Base-by-base conservation (phyloP, 148 eudicot genomes). In the Chenopodium suecicum region DNA sequence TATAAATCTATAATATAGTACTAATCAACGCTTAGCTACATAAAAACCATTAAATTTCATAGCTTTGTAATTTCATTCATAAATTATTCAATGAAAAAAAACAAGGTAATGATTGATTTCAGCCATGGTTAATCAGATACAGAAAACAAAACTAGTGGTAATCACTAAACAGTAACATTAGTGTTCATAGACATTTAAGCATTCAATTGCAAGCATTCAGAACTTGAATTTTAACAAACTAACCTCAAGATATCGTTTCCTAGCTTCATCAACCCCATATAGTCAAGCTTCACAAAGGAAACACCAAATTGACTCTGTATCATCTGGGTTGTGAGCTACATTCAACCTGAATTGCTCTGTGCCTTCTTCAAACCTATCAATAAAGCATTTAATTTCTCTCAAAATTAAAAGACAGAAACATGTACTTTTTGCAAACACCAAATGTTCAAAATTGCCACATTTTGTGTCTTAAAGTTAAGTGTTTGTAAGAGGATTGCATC, bases 231-330 rank as follows among this genome's bases (percentile, higher is more conserved):
- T 19, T 1, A 47, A 19, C 9, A 78, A 76, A 82, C 81, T 78
- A 83, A 86, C 98, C 98, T 92, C 86, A 27, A 95, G 91, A 89
- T 90, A 95, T 78, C 85, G 89, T 48, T 78, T 92, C 80, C 98
- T 87, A 73, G 99, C 99, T 88, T 90, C 90, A 77, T 89, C 91
- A 25, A 89, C 90, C 44, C 99, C 99, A 85, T 91, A 92, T 67
- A 93, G 82, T 76, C 83, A 97, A 88, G 97, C 94, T 87, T 95
- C 99, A 85, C 99, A 95, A 27, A 95, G 91, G 84, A 95, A 95
- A 86, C 99, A 95, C 99, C 99, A 95, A 46, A 95, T 93, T 70
- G 99, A 92, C 90, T 95, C 98, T 0, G 99, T 95, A 68, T 27
- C 29, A 27, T 27, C 29, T 27, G 29, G 29, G 29, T 27, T 27